Base-by-base conservation (phyloP, 139 green algal species). In the Picochlorum sp. region DNA sequence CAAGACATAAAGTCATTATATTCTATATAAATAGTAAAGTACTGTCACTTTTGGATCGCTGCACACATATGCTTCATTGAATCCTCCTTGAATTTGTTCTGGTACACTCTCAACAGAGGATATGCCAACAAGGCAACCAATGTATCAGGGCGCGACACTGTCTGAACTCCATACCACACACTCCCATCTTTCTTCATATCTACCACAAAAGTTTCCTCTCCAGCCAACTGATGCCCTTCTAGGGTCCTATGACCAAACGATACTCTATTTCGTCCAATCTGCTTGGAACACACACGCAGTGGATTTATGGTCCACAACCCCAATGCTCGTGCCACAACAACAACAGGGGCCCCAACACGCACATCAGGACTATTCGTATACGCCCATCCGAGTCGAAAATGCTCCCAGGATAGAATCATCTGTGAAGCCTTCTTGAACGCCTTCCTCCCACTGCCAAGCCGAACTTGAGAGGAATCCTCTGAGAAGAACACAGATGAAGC, bases 151-250 rank as follows among this genome's bases (percentile, higher is more conserved):
- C 60, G 56, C 18, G 70, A 77, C 2, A 77, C 44, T 3, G 65
- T 77, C 54, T 64, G 56, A n/a, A 77, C 67, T 10, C 68, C 57
- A 65, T 73, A 77, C 70, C 64, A 68, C 20, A 76, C 64, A 56
- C 24, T 24, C 20, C 56, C 56, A n/a, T 69, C 44, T 14, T 66
- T 69, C 45, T 76, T 63, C 70, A 65, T 72, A 20, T 45, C 31
- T 45, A 77, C 65, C 21, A 34, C 16, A 50, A 77, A 77, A 1
- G 52, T 31, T 63, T 77, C 70, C 59, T 77, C 70, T 18, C 70
- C 70, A 16, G 24, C 38, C 6, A 77, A 68, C 38, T 65, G 60
- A 63, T 77, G 70, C 21, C 70, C 70, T 30, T 14, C 10, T 51
- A 77, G 57, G 6, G 70, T 77, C 34, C 62, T 68, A 64, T 72